Conservation (phyloP, 2,329 filamentous ascomycete species). For the Arthrocladium fulminans region DNA sequence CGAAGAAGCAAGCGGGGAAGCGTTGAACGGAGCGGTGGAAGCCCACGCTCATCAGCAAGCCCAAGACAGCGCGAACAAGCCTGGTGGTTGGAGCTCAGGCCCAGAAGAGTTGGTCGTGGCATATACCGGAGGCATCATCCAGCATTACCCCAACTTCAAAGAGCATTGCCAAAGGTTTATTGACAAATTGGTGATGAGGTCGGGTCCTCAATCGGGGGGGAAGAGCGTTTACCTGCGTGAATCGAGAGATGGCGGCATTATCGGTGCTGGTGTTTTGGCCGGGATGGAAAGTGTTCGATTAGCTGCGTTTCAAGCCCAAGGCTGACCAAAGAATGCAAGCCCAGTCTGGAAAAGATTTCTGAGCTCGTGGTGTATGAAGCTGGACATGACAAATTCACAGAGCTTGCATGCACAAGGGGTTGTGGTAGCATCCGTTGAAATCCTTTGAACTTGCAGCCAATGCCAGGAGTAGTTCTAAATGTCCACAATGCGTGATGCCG, state of each 20-base stretch:
- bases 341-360: background rate
- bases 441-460: no score
- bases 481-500: no score
- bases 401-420: no score
- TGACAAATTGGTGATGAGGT: slow-evolving; percentile 45
- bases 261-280: slow-evolving; percentile 47
- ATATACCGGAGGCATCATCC: slow-evolving; percentile 71
- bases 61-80: background rate
- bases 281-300: slow-evolving; percentile 32
- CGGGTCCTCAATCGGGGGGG: slow-evolving; percentile 36
- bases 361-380: background rate
- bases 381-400: no score
- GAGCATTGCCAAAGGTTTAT: slow-evolving; percentile 61
- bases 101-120: slow-evolving; percentile 62
- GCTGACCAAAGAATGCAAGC: background rate
- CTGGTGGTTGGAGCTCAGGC: slow-evolving; percentile 22
- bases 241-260: slow-evolving; percentile 46
- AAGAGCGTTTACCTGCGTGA: slow-evolving; percentile 45
- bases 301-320: slow-evolving; percentile 3
- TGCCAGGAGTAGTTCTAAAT: no score
- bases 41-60: background rate
- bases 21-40: background rate
- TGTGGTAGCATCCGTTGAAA: no score
- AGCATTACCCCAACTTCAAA: slow-evolving; percentile 68
- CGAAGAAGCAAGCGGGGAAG: slow-evolving; percentile 5